Evolutionary conservation across 192 early-diverging fungal species (phyloP), one percentile per base, ranked within the genome.

Genomic region (Irineochytrium annulatum): DNA sequence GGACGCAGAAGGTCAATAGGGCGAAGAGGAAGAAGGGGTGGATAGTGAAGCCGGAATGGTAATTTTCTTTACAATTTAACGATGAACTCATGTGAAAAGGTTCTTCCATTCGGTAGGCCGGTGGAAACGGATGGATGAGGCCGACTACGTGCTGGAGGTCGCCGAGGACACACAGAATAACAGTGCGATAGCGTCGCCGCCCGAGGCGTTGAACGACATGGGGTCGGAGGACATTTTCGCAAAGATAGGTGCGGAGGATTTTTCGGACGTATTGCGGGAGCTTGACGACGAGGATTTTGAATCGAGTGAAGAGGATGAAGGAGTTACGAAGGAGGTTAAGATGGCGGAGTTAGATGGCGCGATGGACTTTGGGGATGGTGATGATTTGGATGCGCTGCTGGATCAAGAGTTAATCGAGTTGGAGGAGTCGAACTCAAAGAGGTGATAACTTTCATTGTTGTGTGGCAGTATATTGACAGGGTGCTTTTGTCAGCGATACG

Each of bases 111-210:
- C 86, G 16, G 82, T 88, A 2, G 67, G 68, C 24, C 77, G 80
- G 17, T 95, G 90, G 89, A 62, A 77, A 43, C 66, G 84, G 20
- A 69, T 88, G 30, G 82, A 88, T 19, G 92, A 95, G 68, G 58
- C 67, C 0, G 31, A 59, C 0, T 94, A 92, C 56, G 39, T 81
- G 43, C 74, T 82, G 22, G 70, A 76, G 65, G 72, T 58, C 24
- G 60, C 52, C 1, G 41, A 28, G 24, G 44, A 52, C 1, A 19
- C 3, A 3, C 31, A n/a, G 57, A 43, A 54, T 34, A n/a, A 29
- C 35, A 57, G 16, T n/a, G 28, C 46, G 48, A 49, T 30, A 17
- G 43, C 19, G 30, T 6, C 22, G 45, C 13, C 19, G 29, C 11
- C n/a, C 22, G 17, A 11, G 22, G 14, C 57, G 20, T 6, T 39